phyloP scores from a whole-genome alignment of 306 rosid genomes.

The Parietaria judaica region DNA sequence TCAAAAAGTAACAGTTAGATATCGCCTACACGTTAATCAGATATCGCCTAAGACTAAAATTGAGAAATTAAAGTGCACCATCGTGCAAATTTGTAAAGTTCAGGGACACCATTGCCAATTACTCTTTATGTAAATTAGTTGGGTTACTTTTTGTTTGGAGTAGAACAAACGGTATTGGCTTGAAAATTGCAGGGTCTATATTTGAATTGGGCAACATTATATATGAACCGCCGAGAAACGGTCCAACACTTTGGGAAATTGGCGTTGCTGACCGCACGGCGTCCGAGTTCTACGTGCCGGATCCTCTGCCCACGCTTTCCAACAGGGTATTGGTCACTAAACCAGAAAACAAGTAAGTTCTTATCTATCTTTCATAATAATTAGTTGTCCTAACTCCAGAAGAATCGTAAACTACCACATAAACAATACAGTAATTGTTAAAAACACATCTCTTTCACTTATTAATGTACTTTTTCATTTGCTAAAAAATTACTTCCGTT shows the following conservation, averaged over 20 bases:
- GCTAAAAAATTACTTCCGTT: neutral
- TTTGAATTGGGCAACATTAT: conserved; percentile 34
- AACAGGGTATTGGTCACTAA: conserved; percentile 19
- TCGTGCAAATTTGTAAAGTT: neutral
- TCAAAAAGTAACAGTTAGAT: too few species aligned
- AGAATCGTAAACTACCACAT: too few species aligned
- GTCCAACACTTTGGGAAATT: conserved; percentile 9
- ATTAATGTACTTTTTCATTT: neutral
- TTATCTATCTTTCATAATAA: neutral
- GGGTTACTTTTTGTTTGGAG: too few species aligned
- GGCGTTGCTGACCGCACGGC: conserved; percentile 48
- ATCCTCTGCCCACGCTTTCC: conserved; percentile 23
- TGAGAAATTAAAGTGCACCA: neutral
- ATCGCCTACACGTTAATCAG: too few species aligned
- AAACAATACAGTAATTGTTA: neutral
- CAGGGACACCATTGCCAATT: neutral
- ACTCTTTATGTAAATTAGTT: neutral
- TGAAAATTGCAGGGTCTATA: conserved; percentile 27
- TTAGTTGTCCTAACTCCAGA: too few species aligned
- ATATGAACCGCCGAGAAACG: conserved; percentile 7
- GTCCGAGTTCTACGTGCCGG: conserved; percentile 42
- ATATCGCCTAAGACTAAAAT: neutral
- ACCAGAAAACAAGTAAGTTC: conserved; percentile 19
- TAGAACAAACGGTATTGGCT: neutral
- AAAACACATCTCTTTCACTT: neutral